Conservation (phyloP, 2,329 filamentous ascomycete species). For the Fusarium virguliforme region DNA sequence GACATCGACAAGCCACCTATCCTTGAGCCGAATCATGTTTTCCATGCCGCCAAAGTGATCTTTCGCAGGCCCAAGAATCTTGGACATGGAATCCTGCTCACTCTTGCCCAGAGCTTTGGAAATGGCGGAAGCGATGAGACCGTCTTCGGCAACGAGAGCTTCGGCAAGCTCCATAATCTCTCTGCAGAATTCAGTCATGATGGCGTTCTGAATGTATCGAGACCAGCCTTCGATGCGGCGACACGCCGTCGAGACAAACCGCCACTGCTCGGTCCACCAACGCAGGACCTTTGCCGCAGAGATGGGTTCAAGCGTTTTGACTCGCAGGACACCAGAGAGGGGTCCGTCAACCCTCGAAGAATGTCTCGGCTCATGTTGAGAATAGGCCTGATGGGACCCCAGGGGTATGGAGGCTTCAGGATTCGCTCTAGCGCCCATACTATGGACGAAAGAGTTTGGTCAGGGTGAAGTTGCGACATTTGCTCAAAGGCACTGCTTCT, state of each 20-base stretch:
- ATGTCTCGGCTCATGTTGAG: conserved; percentile 72
- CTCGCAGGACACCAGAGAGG: conserved; percentile 69
- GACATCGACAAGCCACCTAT: conserved; percentile 86
- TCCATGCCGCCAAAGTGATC: conserved; percentile 77
- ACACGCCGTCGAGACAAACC: conserved; percentile 85
- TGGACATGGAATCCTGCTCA: conserved; percentile 59
- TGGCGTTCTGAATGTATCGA: conserved; percentile 78
- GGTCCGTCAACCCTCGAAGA: conserved; percentile 70
- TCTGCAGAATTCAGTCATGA: conserved; percentile 93
- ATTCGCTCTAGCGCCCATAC: conserved; percentile 60
- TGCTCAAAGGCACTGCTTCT: conserved; percentile 60
- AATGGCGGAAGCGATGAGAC: conserved; percentile 81
- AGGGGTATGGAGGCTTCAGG: conserved; percentile 61
- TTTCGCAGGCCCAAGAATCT: conserved; percentile 59
- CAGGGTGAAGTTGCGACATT: conserved; percentile 59
- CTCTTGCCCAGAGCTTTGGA: conserved; percentile 60
- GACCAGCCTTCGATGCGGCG: conserved; percentile 89
- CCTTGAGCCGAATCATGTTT: conserved; percentile 91
- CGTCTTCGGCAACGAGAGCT: conserved; percentile 86
- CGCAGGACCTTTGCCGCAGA: conserved; percentile 78
- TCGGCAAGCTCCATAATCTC: conserved; percentile 96
- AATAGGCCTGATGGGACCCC: conserved; percentile 71
- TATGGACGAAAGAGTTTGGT: conserved; percentile 62
- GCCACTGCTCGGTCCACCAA: conserved; percentile 92
- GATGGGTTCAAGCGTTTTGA: conserved; percentile 69